Evolutionary conservation across 148 eudicot species (phyloP).

Genomic region (Tetragonia tetragonoides): DNA sequence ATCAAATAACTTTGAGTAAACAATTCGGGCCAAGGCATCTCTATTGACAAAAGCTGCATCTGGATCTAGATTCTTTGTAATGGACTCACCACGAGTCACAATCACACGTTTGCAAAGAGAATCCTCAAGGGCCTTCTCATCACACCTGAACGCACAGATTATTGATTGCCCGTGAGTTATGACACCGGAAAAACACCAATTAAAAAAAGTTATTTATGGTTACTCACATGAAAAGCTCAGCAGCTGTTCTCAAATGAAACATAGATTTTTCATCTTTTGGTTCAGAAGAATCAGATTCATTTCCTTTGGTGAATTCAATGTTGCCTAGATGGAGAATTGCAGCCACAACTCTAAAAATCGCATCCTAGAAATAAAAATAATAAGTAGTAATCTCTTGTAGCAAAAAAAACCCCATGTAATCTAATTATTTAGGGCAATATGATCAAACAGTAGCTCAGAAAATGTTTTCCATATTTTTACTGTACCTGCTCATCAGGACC

Average conservation of each 20-base stretch:
- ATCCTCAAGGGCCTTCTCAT: slow-evolving; percentile 86
- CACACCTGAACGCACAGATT: slow-evolving; percentile 60
- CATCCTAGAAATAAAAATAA: slow-evolving; percentile 52
- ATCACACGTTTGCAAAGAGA: slow-evolving; percentile 94
- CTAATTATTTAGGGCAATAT: background rate
- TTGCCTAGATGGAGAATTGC: slow-evolving; percentile 95
- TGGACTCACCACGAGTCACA: slow-evolving; percentile 87
- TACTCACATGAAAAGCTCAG: slow-evolving; percentile 78
- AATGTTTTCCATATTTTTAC: background rate
- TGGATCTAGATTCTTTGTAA: slow-evolving; percentile 78
- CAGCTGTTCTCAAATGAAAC: slow-evolving; percentile 71
- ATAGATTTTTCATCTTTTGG: slow-evolving; percentile 77
- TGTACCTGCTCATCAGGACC: slow-evolving; percentile 74
- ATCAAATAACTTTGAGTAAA: slow-evolving; percentile 86
- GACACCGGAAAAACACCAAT: background rate
- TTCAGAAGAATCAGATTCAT: slow-evolving; percentile 78
- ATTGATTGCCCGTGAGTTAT: background rate
- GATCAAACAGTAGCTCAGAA: slow-evolving; percentile 1
- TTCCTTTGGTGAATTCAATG: slow-evolving; percentile 72
- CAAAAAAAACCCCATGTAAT: slow-evolving; percentile 13
- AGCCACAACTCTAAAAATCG: slow-evolving; percentile 94
- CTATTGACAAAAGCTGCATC: slow-evolving; percentile 70
- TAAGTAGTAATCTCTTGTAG: slow-evolving; percentile 3
- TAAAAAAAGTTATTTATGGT: slow-evolving; percentile 5
- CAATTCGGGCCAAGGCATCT: slow-evolving; percentile 91